Evolutionary conservation across 1,284 basidiomycete genomes (phyloP).

Genomic region (Trichosporon inkin): DNA sequence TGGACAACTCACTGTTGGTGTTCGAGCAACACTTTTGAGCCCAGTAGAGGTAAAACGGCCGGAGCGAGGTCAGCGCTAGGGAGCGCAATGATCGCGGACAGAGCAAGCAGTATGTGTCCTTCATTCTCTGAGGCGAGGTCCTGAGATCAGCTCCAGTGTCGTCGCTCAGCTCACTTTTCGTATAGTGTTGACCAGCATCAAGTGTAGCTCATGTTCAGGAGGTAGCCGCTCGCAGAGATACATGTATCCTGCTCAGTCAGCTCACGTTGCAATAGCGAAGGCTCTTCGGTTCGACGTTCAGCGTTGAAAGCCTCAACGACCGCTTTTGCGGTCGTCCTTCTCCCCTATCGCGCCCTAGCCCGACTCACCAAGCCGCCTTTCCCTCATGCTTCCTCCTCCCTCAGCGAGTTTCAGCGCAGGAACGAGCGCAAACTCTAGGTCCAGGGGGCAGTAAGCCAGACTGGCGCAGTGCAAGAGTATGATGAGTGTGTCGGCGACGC

Average conservation of each 20-base stretch:
- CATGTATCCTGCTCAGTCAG: constrained; percentile 36
- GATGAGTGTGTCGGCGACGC: constrained; percentile 36
- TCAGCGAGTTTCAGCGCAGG: constrained; percentile 44
- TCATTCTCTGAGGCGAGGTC: constrained; percentile 34
- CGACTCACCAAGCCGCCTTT: constrained; percentile 37
- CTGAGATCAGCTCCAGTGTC: constrained; percentile 19
- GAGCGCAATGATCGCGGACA: constrained; percentile 36
- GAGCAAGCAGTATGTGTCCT: constrained; percentile 35
- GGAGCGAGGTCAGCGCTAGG: constrained; percentile 41
- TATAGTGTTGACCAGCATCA: constrained; percentile 48
- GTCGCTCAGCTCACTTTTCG: constrained; percentile 34
- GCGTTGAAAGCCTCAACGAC: too few species aligned
- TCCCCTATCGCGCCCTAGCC: background rate
- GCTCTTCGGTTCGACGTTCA: background rate
- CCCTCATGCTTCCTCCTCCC: constrained; percentile 30
- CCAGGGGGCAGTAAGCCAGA: constrained; percentile 15
- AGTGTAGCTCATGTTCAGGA: constrained; percentile 35
- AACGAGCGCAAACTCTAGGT: constrained; percentile 38
- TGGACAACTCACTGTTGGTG: constrained; percentile 30
- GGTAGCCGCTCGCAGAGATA: constrained; percentile 40
- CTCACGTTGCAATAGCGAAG: background rate
- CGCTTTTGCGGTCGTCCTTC: too few species aligned
- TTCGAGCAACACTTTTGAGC: constrained; percentile 27
- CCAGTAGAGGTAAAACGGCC: constrained; percentile 38
- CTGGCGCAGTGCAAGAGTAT: constrained; percentile 37